phyloP scores from a whole-genome alignment of 2,329 filamentous ascomycete species.

The Dactylonectria macrodidyma region DNA sequence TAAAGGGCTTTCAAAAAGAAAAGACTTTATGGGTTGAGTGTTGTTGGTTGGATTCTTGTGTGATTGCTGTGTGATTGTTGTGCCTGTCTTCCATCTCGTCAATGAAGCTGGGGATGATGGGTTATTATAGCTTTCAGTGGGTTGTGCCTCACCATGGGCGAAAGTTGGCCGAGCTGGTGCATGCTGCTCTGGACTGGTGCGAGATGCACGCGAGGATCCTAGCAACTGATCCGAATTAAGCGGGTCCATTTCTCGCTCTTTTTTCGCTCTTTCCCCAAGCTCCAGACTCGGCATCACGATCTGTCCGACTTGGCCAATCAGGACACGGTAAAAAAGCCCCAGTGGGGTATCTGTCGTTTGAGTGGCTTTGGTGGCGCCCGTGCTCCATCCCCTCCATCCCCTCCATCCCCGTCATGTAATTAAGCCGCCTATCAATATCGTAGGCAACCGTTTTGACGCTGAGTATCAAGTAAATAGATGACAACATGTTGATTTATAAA shows the following conservation, averaged over 20 bases:
- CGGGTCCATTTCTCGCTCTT: conserved; percentile 15
- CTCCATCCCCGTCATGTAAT: not conserved
- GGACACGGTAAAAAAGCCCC: not conserved
- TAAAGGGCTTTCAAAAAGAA: not conserved
- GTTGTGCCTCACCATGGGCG: not conserved
- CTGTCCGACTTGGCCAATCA: not conserved
- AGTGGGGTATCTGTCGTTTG: not conserved
- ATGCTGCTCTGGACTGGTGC: not conserved
- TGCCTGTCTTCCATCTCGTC: not conserved
- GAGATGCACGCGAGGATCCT: conserved; percentile 13
- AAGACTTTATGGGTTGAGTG: not conserved
- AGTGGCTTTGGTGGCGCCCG: not conserved
- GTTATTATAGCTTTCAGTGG: not conserved
- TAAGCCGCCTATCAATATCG: not conserved
- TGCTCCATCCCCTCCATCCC: too few species aligned
- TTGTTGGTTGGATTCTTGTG: not conserved
- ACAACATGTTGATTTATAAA: too few species aligned
- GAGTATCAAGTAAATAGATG: too few species aligned
- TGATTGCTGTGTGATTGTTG: conserved; percentile 10
- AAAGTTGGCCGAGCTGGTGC: conserved; percentile 33
- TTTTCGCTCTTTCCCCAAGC: conserved; percentile 20
- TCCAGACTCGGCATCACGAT: not conserved
- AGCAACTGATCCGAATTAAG: too few species aligned
- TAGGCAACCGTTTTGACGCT: too few species aligned
- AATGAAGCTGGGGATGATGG: not conserved